Evolutionary conservation across 768 basidiomycete genomes (phyloP).

Genomic region (Lentinula edodes): DNA sequence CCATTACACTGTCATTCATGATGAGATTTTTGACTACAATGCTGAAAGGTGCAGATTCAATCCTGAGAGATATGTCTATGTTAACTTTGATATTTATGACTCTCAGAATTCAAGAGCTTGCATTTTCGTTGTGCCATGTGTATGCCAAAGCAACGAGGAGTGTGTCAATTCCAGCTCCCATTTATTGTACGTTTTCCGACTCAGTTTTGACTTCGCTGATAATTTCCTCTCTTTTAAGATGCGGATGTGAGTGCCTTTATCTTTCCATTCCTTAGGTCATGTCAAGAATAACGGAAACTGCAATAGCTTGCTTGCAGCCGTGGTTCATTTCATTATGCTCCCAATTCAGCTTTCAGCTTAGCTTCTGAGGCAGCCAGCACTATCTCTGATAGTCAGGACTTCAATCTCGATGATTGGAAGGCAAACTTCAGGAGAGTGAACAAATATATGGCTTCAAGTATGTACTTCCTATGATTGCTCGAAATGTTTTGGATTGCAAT

Average conservation of each 20-base stretch:
- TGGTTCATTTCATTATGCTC: not conserved
- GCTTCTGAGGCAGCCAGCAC: not conserved
- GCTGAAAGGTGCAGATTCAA: not conserved
- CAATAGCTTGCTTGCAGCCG: constrained; percentile 5
- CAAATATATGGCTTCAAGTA: not conserved
- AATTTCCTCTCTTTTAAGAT: not conserved
- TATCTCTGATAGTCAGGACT: not conserved
- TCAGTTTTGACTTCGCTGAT: not conserved
- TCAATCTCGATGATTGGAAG: constrained; percentile 5
- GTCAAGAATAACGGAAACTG: not conserved
- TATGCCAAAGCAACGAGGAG: constrained; percentile 52
- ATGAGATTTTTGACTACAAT: constrained; percentile 26
- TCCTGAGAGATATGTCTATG: not conserved
- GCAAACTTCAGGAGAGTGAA: not conserved
- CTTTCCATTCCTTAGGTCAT: not conserved
- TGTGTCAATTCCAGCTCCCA: constrained; percentile 55
- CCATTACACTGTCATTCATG: constrained; percentile 44
- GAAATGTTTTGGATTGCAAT: too few relatives aligned
- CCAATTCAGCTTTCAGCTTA: not conserved
- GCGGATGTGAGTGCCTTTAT: constrained; percentile 4
- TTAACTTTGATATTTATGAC: not conserved
- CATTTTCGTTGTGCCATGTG: constrained; percentile 45
- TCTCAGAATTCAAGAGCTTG: constrained; percentile 32
- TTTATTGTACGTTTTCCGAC: constrained; percentile 42
- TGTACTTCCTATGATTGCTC: constrained; percentile 3